Evolutionary conservation across 208 protist species (phyloP), one percentile per base, ranked within the genome.

Genomic region (Crithidia brevicula): DNA sequence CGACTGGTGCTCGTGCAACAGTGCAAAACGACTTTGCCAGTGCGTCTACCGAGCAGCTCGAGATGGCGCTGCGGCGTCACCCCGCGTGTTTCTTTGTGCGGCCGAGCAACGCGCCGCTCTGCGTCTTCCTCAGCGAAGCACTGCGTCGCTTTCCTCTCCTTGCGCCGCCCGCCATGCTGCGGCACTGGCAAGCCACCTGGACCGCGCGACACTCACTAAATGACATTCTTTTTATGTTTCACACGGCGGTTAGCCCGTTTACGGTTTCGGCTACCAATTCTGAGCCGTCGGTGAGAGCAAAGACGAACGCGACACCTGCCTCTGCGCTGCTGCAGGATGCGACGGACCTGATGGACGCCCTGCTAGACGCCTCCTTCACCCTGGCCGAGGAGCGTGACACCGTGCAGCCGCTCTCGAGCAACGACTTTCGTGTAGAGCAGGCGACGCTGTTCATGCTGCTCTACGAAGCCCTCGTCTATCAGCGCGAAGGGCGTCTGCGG

Each of bases 101-200:
- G 10, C 73, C 79, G 1, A 66, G 75, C 28, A 91, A 94, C 74
- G 52, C 85, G 1, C 79, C 83, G 25, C 47, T 94, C 4, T 88
- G 82, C 58, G 79, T 82, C 51, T 91, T 92, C 53, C 49, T 94
- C 25, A 67, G 75, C 18, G 84, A 92, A 31, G 64, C 79, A 10
- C 77, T 92, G 43, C 77, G 77, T 15, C 78, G 81, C 31, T 91
- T 87, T 57, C 89, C 89, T 5, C 52, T 89, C 34, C 66, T 94
- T 2, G 74, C 89, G 27, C 47, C 62, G 0, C 72, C 72, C 4
- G 45, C 54, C 0, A 56, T 81, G 38, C 72, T 94, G 28, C 73
- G 33, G 40, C 77, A 79, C 34, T 74, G 88, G 64, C 78, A 94
- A 62, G 56, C 57, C 20, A 59, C 81, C 22, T 94, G 86, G 84